Evolutionary conservation across 75 land plant species (phyloP).

Genomic region (Sequoiadendron giganteum): DNA sequence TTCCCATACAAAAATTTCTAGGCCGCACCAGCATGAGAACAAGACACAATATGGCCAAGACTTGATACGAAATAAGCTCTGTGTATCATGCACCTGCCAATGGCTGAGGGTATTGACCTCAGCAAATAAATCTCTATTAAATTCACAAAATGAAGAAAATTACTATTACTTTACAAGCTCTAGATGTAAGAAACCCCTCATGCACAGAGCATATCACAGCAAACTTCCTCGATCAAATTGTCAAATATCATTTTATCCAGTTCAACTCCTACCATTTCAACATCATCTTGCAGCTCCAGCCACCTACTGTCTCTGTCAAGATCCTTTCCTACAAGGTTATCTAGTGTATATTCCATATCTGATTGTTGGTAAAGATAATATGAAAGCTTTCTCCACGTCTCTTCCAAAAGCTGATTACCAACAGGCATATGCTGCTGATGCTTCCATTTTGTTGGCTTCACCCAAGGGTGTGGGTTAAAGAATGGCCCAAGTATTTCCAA

Average conservation of each 20-base stretch:
- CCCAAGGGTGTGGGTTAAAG: constrained; percentile 12
- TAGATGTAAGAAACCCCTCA: not conserved
- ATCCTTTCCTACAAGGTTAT: constrained; percentile 20
- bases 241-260: constrained; percentile 32
- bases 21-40: not conserved
- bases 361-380: not conserved
- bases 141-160: not conserved
- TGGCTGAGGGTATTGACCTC: not conserved
- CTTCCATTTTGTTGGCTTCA: constrained; percentile 15
- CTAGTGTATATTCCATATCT: constrained; percentile 17
- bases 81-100: not conserved
- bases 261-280: constrained; percentile 27
- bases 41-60: not conserved
- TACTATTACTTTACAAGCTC: not conserved
- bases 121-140: not conserved
- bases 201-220: constrained; percentile 18
- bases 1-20: not conserved
- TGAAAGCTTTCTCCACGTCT: not conserved
- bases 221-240: constrained; percentile 47
- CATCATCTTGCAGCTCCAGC: constrained; percentile 21
- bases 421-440: constrained; percentile 5
- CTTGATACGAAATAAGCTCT: not conserved
- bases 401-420: constrained; percentile 8
- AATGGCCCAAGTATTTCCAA: constrained; percentile 19
- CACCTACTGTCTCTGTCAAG: constrained; percentile 14